Base-by-base conservation (phyloP, 1,284 basidiomycete species). In the Butyriboletus appendiculatus region DNA sequence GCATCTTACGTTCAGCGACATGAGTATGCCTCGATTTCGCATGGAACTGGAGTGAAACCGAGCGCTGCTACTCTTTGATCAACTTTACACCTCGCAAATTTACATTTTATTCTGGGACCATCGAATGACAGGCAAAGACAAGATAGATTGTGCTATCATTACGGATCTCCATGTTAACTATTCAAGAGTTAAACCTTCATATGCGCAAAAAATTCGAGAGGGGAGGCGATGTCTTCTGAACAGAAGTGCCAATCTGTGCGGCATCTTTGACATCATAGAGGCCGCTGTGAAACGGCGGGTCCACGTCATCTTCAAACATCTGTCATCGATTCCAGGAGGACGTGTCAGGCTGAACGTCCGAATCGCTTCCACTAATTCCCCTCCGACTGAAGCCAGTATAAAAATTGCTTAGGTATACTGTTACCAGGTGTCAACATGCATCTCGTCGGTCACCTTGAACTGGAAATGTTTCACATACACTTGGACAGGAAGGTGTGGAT, bases 1-100 rank as follows among this genome's bases (percentile, higher is more conserved):
- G 67, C 7, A 20, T 66, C n/a, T 39, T 74, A 22, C 34, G 48
- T 22, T 50, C 68, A 5, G 50, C 34, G 30, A 49, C 45, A 24
- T 52, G 40, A 55, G 9, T 14, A 28, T 42, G 32, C 20, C 26
- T 22, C 10, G 39, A 11, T 33, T 37, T 16, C n/a, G 15, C 22
- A 24, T 35, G 15, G 38, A 20, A 24, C 12, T 9, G 2, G 35
- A 22, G 11, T 45, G 15, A 58, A 24, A n/a, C n/a, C 28, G 24
- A 32, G 24, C 16, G n/a, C n/a, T 12, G 7, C 33, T 34, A 7
- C 18, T 20, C 39, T 30, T 26, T 8, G 6, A 9, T 28, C 12
- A 18, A 35, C 15, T 12, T 40, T 9, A 20, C 5, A 5, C 35
- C n/a, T 32, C 10, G 37, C 22, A n/a, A 18, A 4, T 9, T 46